phyloP scores from a whole-genome alignment of 768 basidiomycete species.

The Amanita brunnescens region DNA sequence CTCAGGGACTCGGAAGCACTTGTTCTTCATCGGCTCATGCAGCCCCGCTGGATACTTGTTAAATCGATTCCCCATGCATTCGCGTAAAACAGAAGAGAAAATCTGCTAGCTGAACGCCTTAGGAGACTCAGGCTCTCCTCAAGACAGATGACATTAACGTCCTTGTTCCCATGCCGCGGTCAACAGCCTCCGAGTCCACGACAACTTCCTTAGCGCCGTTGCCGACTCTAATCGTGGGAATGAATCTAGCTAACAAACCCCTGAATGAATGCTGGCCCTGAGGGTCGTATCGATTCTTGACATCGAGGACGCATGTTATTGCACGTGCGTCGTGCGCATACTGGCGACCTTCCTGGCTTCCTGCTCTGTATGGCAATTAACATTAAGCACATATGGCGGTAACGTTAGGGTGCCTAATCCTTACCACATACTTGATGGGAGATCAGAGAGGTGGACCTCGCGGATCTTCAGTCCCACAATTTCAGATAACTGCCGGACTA shows the following conservation, averaged over 20 bases:
- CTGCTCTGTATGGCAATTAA: constrained; percentile 11
- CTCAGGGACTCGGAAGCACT: neutral
- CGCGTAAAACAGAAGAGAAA: constrained; percentile 17
- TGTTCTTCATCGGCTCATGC: constrained; percentile 1
- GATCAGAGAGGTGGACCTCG: constrained; percentile 17
- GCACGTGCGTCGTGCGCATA: constrained; percentile 14
- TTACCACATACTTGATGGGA: constrained; percentile 17
- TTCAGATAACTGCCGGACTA: constrained; percentile 3
- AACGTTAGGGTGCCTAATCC: constrained; percentile 5
- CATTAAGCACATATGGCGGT: neutral
- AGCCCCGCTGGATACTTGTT: constrained; percentile 12
- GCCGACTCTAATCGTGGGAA: constrained; percentile 17
- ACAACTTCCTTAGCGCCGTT: constrained; percentile 13
- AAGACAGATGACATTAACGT: constrained; percentile 21
- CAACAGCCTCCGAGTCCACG: constrained; percentile 17
- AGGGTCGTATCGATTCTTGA: constrained; percentile 20
- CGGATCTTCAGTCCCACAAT: constrained; percentile 12
- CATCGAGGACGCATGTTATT: constrained; percentile 14
- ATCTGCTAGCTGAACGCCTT: constrained; percentile 20
- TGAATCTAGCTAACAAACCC: constrained; percentile 15
- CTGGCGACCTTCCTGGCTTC: constrained; percentile 12
- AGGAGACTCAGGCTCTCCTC: constrained; percentile 20
- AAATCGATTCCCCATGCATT: constrained; percentile 7
- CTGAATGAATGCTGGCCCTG: constrained; percentile 9
- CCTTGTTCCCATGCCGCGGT: constrained; percentile 11